phyloP scores from a whole-genome alignment of 2,329 filamentous ascomycete genomes.

The Botrytis galanthina region DNA sequence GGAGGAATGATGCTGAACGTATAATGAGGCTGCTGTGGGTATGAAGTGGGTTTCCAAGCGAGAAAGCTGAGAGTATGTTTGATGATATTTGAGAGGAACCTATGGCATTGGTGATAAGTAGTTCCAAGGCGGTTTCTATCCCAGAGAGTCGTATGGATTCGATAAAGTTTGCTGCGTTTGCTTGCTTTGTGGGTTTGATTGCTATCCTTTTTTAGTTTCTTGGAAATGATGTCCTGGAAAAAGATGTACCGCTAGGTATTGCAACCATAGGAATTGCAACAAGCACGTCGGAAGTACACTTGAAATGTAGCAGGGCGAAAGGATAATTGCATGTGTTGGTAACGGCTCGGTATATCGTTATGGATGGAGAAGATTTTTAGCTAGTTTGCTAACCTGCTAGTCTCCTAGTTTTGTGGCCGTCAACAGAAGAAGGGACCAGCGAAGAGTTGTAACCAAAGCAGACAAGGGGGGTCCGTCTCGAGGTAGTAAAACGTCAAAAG shows the following conservation, averaged over 20 bases:
- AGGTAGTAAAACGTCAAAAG: not conserved
- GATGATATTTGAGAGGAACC: not conserved
- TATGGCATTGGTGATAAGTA: not conserved
- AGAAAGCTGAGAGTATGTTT: not conserved
- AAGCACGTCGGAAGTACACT: constrained; percentile 17
- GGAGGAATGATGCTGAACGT: not conserved
- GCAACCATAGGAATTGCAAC: constrained; percentile 6
- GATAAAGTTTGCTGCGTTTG: constrained; percentile 9
- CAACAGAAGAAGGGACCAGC: not conserved
- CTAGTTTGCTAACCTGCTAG: not conserved
- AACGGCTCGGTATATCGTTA: not conserved
- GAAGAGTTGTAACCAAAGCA: not conserved
- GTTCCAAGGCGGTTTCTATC: constrained; percentile 1
- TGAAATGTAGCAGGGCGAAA: constrained; percentile 14
- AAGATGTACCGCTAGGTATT: not conserved
- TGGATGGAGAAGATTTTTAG: not conserved
- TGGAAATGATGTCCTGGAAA: not conserved
- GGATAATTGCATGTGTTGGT: constrained; percentile 19
- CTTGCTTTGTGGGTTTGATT: constrained; percentile 8
- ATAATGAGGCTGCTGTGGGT: constrained; percentile 12
- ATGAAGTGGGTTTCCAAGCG: constrained; percentile 6
- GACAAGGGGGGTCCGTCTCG: not conserved
- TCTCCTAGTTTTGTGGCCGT: not conserved
- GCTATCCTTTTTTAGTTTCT: not conserved
- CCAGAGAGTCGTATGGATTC: not conserved